These are phyloP conservation scores for Fraxinus americana DNA, from an alignment of 257 asterid genomes.

Conservation along the genomic window DNA sequence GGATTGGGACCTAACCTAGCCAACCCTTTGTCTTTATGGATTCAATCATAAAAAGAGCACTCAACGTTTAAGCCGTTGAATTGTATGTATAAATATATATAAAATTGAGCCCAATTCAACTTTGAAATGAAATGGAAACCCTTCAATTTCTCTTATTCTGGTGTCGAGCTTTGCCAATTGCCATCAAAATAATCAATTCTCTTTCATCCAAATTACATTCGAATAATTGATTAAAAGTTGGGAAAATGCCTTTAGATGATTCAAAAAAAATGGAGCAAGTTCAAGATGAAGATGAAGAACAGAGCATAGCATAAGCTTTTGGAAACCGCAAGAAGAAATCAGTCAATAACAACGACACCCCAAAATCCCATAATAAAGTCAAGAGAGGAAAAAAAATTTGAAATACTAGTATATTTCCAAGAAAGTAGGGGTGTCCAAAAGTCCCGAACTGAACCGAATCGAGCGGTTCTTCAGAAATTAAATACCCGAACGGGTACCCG, in stretches of 20 bases:
- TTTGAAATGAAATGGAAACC: background rate
- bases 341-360: background rate
- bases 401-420: no score
- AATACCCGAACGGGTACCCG: no score
- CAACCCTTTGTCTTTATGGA: conserved; percentile 56
- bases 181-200: background rate
- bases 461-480: no score
- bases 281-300: conserved; percentile 6
- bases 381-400: conserved; percentile 1
- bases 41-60: conserved; percentile 55
- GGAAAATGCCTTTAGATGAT: conserved; percentile 11
- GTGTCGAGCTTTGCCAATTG: background rate
- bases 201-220: background rate
- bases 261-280: conserved; percentile 19
- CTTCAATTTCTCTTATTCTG: background rate
- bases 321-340: conserved; percentile 16
- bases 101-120: background rate
- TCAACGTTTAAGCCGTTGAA: conserved; percentile 36
- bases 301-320: conserved; percentile 2
- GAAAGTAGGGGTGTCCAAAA: no score
- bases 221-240: background rate
- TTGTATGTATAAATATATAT: no score
- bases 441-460: no score
- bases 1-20: conserved; percentile 64
- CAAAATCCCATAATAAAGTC: conserved; percentile 10